Conservation (phyloP, 2,329 filamentous ascomycete species). For the Trichoderma sp. region DNA sequence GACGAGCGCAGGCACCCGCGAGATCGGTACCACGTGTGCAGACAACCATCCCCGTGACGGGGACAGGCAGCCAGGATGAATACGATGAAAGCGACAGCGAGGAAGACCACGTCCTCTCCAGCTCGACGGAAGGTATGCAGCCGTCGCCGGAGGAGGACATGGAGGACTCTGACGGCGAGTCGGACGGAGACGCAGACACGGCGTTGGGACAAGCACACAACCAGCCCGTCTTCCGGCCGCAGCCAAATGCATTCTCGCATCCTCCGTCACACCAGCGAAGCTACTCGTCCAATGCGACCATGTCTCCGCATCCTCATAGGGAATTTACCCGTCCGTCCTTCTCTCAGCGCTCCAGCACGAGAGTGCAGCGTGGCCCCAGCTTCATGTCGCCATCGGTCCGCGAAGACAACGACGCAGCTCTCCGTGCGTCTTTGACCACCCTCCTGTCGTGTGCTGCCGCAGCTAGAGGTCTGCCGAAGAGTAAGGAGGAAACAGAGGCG, state of each 20-base stretch:
- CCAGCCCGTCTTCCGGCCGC: slow-evolving; percentile 71
- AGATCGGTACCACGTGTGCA: slow-evolving; percentile 46
- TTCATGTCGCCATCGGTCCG: slow-evolving; percentile 76
- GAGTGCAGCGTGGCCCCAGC: slow-evolving; percentile 55
- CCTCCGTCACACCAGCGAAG: slow-evolving; percentile 63
- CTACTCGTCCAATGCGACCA: slow-evolving; percentile 55
- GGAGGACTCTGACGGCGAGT: slow-evolving; percentile 48
- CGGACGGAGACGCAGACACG: slow-evolving; percentile 75
- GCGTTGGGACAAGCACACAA: slow-evolving; percentile 69
- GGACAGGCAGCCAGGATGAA: slow-evolving; percentile 84
- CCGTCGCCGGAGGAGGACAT: slow-evolving; percentile 46
- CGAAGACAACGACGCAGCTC: slow-evolving; percentile 88
- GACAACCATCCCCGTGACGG: slow-evolving; percentile 48
- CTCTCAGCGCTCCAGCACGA: slow-evolving; percentile 52
- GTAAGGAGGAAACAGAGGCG: slow-evolving; percentile 51
- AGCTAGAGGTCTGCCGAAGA: slow-evolving; percentile 78
- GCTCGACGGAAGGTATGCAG: slow-evolving; percentile 59
- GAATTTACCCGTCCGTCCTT: slow-evolving; percentile 56
- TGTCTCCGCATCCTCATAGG: slow-evolving; percentile 54
- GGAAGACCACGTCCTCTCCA: slow-evolving; percentile 69
- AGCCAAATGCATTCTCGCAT: slow-evolving; percentile 91
- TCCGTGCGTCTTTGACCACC: slow-evolving; percentile 91
- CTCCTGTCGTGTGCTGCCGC: slow-evolving; percentile 93
- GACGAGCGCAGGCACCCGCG: slow-evolving; percentile 48
- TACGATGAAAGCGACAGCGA: slow-evolving; percentile 94